phyloP scores from a whole-genome alignment of 1,284 basidiomycete species.

The Phaffia rhodozyma region DNA sequence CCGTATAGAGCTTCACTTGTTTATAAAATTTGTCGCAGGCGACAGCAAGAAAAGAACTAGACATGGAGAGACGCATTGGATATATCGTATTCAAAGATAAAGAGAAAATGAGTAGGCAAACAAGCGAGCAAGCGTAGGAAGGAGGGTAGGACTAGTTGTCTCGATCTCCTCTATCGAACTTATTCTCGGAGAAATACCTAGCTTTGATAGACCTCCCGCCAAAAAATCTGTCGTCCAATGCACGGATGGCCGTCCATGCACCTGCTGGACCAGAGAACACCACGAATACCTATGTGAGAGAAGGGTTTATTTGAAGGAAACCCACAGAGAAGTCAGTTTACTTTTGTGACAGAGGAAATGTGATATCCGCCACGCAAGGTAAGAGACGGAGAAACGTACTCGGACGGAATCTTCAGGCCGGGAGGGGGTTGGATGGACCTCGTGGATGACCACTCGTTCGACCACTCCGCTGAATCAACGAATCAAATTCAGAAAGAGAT shows the following conservation, averaged over 20 bases:
- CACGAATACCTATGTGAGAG: slow-evolving; percentile 49
- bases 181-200: slow-evolving; percentile 62
- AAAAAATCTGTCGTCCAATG: slow-evolving; percentile 81
- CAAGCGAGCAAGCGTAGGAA: too few species aligned
- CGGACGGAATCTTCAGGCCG: slow-evolving; percentile 58
- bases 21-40: too few species aligned
- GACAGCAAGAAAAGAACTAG: too few species aligned
- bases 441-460: slow-evolving; percentile 72
- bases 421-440: slow-evolving; percentile 50
- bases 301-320: too few species aligned
- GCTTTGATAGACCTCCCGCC: slow-evolving; percentile 72
- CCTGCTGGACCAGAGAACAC: slow-evolving; percentile 76
- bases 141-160: slow-evolving; percentile 18
- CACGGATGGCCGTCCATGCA: slow-evolving; percentile 84
- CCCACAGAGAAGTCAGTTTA: too few species aligned
- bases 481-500: slow-evolving; percentile 9
- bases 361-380: too few species aligned
- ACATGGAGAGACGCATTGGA: too few species aligned
- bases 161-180: slow-evolving; percentile 38
- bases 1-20: too few species aligned
- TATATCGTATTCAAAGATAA: too few species aligned
- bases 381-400: too few species aligned
- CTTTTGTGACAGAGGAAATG: too few species aligned
- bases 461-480: slow-evolving; percentile 52
- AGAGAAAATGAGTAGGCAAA: too few species aligned